A percentile compares a stretch with the other conserved stretches of the same genome.
Evolutionary conservation across 73 alveolate species (phyloP).

Genomic region (Diophrys sp.): DNA sequence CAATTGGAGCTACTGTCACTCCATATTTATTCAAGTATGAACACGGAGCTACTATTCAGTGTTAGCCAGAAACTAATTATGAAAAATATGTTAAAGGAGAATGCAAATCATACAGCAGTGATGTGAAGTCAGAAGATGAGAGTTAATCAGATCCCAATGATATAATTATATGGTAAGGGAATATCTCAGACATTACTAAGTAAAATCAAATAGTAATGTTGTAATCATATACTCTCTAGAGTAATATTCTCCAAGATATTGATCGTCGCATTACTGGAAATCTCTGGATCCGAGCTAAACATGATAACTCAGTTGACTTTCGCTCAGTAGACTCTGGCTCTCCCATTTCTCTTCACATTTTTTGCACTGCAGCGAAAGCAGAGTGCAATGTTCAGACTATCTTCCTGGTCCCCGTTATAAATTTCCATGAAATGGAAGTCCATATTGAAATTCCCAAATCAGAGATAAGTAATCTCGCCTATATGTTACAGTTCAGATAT

Average conservation of each 20-base stretch:
- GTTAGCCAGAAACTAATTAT: neutral
- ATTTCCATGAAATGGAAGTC: neutral
- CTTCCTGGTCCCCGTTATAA: neutral
- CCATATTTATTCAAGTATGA: neutral
- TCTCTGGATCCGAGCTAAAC: no score
- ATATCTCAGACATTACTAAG: neutral
- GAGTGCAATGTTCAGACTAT: neutral
- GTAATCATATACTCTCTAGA: neutral
- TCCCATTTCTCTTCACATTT: neutral
- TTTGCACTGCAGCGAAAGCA: neutral
- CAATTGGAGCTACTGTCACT: neutral
- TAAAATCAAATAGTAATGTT: neutral
- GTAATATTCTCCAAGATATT: no score
- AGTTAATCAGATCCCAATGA: no score
- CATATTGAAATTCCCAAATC: neutral
- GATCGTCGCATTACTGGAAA: no score
- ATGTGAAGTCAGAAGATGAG: no score
- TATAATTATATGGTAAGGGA: neutral
- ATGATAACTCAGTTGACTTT: no score
- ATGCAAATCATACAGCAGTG: no score
- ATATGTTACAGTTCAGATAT: neutral
- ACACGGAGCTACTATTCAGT: neutral
- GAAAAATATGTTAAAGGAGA: neutral
- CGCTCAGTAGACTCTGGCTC: no score
- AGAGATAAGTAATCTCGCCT: no score